Base-by-base conservation (phyloP, 352 stramenopile species). In the Salisapilia sapeloensis region DNA sequence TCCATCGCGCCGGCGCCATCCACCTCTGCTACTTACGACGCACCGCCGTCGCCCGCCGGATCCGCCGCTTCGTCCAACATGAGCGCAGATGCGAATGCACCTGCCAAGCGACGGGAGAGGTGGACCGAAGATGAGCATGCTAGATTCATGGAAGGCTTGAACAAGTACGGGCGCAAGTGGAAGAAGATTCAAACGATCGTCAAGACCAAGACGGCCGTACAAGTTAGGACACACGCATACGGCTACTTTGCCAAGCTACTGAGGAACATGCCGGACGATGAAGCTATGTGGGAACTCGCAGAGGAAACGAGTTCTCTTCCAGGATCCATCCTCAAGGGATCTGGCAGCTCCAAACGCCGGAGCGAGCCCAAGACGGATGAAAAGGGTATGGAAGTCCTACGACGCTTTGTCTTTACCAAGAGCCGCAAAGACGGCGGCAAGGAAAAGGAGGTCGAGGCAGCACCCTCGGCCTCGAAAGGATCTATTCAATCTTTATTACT, bases 121-220 rank as follows among this genome's bases (percentile, higher is more conserved):
- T 87, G 72, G 72, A 87, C 72, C 1, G 63, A 84, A 21, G 69
- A 84, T 33, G 72, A 87, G 31, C 72, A 87, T 40, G 67, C 67
- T 11, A 58, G 62, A 8, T 87, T 87, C 48, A 84, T 87, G 69
- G 67, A 87, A 42, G 72, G 72, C 0, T 42, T 87, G n/a, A 83
- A 84, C 48, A 61, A 62, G 18, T 87, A 84, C 42, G 72, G 72
- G 15, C 72, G 72, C 40, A 87, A 87, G 43, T 87, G 72, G 72
- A 87, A 87, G 48, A 87, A 87, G 40, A 87, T 87, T 33, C 72
- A 87, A 48, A 75, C 60, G 25, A 79, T 81, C 24, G 72, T 87
- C 22, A 70, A 81, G 51, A 87, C 72, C 13, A 87, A 87, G 59
- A 87, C 72, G 2, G 72, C 69, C 4, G 72, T 87, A 4, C 72